Conservation (phyloP, 2,329 filamentous ascomycete genomes). For the Cryphonectria radicalis region DNA sequence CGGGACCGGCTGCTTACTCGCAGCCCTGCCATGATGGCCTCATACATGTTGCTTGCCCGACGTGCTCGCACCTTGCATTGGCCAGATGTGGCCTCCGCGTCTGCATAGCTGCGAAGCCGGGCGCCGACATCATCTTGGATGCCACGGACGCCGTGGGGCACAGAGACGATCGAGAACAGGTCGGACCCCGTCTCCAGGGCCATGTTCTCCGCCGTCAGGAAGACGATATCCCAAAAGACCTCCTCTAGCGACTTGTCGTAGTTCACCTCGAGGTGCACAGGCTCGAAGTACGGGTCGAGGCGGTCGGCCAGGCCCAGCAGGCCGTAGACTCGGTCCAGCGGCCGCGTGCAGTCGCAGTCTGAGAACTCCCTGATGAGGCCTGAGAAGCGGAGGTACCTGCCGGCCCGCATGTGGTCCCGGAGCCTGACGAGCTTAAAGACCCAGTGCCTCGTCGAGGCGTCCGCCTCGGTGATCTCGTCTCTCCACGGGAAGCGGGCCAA, state of each 20-base stretch:
- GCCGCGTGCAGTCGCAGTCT: background rate
- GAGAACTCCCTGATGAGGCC: slow-evolving; percentile 5
- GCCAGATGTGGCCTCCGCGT: background rate
- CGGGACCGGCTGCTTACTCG: background rate
- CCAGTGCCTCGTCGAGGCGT: background rate
- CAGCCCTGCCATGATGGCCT: background rate
- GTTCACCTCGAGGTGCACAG: slow-evolving; percentile 9
- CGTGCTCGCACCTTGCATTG: background rate
- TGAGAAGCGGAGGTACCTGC: background rate
- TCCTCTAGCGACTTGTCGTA: slow-evolving; percentile 13
- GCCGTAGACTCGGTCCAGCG: slow-evolving; percentile 13
- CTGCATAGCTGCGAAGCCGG: background rate
- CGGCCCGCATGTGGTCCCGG: background rate
- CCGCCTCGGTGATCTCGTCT: background rate
- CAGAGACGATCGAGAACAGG: background rate
- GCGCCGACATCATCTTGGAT: background rate
- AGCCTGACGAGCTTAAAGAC: slow-evolving; percentile 9
- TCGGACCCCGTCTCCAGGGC: background rate
- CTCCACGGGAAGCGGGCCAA: background rate
- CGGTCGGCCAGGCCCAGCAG: slow-evolving; percentile 10
- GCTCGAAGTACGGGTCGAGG: slow-evolving; percentile 13
- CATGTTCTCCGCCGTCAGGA: background rate
- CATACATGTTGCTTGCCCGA: background rate
- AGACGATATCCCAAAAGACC: slow-evolving; percentile 9
- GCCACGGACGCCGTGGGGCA: background rate